Evolutionary conservation across 164 flowering plant genomes (phyloP), one percentile per base, ranked within the genome.

Genomic region (Aristolochia californica): DNA sequence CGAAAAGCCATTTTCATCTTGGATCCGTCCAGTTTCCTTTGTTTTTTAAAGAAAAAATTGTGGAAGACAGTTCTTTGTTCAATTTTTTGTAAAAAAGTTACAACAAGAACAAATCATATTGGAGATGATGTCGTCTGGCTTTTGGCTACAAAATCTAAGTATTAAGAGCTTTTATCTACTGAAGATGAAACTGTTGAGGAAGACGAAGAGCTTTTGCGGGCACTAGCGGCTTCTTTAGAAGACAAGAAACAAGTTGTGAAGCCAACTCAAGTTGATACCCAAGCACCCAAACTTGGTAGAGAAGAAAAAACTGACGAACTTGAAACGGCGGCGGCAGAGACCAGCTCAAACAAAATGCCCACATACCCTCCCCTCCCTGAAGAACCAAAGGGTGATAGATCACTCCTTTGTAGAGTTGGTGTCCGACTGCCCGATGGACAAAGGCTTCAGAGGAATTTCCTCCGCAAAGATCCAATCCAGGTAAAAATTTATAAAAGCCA

Each of bases 361-460:
- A 17, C 65, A 49, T 94, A 81, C 76, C 96, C 86, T 20, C 73
- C 84, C 59, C 76, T 94, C 48, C 96, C 97, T 22, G 97, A 84
- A 75, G 97, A 94, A 66, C 93, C 99, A 8, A 84, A 77, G 56
- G 86, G 77, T 38, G 96, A 94, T 45, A 82, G 73, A 54, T 79
- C 25, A 56, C 85, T 88, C 22, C 78, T 86, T 58, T 94, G 99
- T 72, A 75, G 93, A 66, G 89, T 94, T 55, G 96, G 93, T 27
- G 62, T 94, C 20, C 95, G 97, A 55, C 89, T 94, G 58, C 99
- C 97, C 28, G 87, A 86, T 72, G 99, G 99, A 15, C 83, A 84
- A 23, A 82, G 97, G 67, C 73, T 83, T 58, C 95, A 88, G 79
- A 71, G 97, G 56, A 88, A 74, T 68, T 94, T 94, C 60, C 72